Evolutionary conservation across 306 rosid species (phyloP), one percentile per base, ranked within the genome.

Genomic region (Sindora glabra): DNA sequence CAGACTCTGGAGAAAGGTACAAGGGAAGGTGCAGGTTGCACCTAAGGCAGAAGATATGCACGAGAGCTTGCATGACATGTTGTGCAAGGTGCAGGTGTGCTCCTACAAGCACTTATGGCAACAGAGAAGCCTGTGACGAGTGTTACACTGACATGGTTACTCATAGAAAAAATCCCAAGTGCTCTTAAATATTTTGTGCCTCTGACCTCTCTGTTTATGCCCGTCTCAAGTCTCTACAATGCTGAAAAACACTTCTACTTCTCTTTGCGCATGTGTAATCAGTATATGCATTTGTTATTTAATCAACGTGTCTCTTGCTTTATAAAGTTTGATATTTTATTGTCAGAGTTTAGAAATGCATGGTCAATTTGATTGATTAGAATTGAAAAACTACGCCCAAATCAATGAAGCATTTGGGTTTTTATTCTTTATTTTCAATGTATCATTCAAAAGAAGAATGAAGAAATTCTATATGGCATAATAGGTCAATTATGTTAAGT

Each of bases 31-130:
- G 81, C 6, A 59, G 69, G 14, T 7, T 32, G 63, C 78, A 77
- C 25, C 68, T 78, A 11, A 72, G 82, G 69, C 71, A 67, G 39
- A 77, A 77, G 11, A 21, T 72, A 1, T 77, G 82, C 14, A 4
- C 0, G 0, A 68, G 82, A 51, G 82, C 78, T 5, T 77, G 82
- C 37, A 74, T 60, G 1, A 68, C 82, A 58, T 77, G 82, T 7
- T 77, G 82, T 51, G 21, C n/a, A 23, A 67, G 82, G 67, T 77
- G 82, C 78, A 72, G 57, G 47, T 77, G 82, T 72, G 82, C 72
- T 50, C 82, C 82, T 44, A 78, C 82, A 3, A 78, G 82, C 37
- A 67, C 82, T 23, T 72, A 17, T 4, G 82, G 82, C 0, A 68
- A 77, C 51, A 77, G 78, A 68, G 61, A 72, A 14, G n/a, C 62